These are phyloP conservation scores for Cruciata laevipes DNA, from an alignment of 257 asterid species.

Conservation along the genomic window DNA sequence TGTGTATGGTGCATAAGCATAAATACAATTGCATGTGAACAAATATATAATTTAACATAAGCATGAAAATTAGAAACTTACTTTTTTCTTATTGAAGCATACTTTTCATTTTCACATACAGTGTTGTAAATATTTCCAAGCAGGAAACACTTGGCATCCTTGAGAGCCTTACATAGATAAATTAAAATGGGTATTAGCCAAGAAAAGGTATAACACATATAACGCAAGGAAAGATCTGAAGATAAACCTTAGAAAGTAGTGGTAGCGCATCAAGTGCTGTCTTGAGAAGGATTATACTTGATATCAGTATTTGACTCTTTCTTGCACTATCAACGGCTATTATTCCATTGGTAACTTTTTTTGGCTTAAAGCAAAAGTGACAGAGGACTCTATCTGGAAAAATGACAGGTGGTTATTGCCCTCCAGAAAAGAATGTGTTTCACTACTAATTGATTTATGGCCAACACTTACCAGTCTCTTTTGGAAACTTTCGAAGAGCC, in stretches of 20 bases:
- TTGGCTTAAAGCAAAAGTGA: constrained; percentile 96
- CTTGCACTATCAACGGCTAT: constrained; percentile 61
- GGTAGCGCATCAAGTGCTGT: constrained; percentile 94
- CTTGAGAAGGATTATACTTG: constrained; percentile 86
- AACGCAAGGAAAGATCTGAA: neutral
- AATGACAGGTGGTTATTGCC: constrained; percentile 18
- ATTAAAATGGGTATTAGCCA: constrained; percentile 15
- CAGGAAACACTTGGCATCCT: constrained; percentile 86
- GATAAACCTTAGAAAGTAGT: constrained; percentile 70
- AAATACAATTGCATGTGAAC: neutral
- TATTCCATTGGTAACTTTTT: constrained; percentile 69
- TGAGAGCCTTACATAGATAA: constrained; percentile 57
- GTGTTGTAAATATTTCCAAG: constrained; percentile 78
- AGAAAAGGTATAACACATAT: neutral
- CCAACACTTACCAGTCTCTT: constrained; percentile 67
- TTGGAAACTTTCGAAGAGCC: constrained; percentile 95
- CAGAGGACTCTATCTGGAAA: constrained; percentile 92
- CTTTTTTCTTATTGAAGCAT: constrained; percentile 71
- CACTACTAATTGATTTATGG: constrained; percentile 8
- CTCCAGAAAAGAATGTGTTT: constrained; percentile 6
- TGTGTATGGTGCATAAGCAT: neutral
- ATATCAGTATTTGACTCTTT: constrained; percentile 78
- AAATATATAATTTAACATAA: constrained; percentile 9
- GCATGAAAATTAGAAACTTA: constrained; percentile 24
- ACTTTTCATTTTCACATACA: constrained; percentile 80